Evolutionary conservation across 768 basidiomycete genomes (phyloP), one percentile per base, ranked within the genome.

Genomic region (Phanerodontia chrysosporium): DNA sequence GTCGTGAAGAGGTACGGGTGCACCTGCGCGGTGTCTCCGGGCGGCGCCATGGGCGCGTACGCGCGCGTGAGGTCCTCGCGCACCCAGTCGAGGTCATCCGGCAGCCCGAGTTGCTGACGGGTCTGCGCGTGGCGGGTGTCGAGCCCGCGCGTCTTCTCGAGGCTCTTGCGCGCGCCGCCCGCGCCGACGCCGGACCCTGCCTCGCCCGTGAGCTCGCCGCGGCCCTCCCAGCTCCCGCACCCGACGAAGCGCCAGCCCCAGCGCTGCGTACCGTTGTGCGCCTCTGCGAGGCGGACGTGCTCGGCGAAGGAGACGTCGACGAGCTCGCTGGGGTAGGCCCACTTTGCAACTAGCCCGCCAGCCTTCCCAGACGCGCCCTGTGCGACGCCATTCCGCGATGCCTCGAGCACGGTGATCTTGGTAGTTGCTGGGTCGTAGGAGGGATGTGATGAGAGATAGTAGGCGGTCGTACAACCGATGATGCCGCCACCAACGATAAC

Each of bases 401-500:
- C 88, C 64, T 95, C 85, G 55, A 96, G 70, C 8, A 92, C 74
- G 16, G 84, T 88, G 45, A 90, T 74, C 27, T 70, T 76, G 12
- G 76, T 74, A 3, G 68, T 70, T 10, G 72, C 60, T 3, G 74
- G 59, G 16, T 74, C 65, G 65, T 78, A 83, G 9, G 70, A 73
- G 3, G 82, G 80, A 61, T 87, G 84, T 24, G 77, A 77, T 14
- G 87, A 74, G 53, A 92, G 77, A 70, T 89, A 93, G 75, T 90
- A 94, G 14, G 92, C 91, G 0, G 86, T 89, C 1, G 87, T 87
- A 58, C 87, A 85, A 9, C 93, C 93, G 42, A 94, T 88, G 64
- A 95, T 93, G 0, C 93, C 93, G 22, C 86, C 93, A 27, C 93
- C 92, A 60, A 95, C 78, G 60, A 95, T 83, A 29, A 90, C 80